A percentile compares a stretch with the other conserved stretches of the same genome.
These are phyloP conservation scores for Talaromyces adpressus DNA, from an alignment of 495 filamentous ascomycete species.

Conservation along the genomic window DNA sequence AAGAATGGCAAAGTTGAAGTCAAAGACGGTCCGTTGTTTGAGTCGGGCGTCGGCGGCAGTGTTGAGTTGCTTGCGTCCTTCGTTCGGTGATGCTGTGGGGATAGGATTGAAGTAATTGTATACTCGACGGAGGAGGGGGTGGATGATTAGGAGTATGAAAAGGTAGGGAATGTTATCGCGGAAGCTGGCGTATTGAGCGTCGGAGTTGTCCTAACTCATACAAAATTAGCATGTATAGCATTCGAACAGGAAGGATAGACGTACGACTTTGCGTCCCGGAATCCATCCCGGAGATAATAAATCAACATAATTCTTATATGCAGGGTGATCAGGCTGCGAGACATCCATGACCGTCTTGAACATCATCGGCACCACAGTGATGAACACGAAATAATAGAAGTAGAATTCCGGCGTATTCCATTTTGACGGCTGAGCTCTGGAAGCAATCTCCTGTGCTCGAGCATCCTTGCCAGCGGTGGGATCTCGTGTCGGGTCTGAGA, in stretches of 20 bases:
- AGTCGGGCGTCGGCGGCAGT: conserved; percentile 54
- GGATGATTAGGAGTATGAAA: conserved; percentile 58
- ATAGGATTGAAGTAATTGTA: conserved; percentile 46
- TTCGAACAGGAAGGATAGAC: conserved; percentile 15
- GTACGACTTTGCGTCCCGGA: conserved; percentile 82
- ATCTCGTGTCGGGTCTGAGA: conserved; percentile 25
- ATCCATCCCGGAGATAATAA: conserved; percentile 84
- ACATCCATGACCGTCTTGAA: conserved; percentile 81
- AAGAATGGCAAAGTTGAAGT: conserved; percentile 72
- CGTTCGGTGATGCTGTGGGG: conserved; percentile 7
- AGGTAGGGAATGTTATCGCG: conserved; percentile 82
- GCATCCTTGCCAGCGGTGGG: conserved; percentile 33
- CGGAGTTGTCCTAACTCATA: conserved; percentile 68
- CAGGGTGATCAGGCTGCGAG: conserved; percentile 79
- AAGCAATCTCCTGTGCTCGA: conserved; percentile 38
- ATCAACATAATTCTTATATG: conserved; percentile 65
- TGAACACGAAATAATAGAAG: conserved; percentile 69
- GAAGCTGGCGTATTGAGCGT: conserved; percentile 82
- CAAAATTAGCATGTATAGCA: neutral
- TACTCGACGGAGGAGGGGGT: conserved; percentile 66
- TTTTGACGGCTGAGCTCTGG: conserved; percentile 48
- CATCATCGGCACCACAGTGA: conserved; percentile 72
- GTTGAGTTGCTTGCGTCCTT: conserved; percentile 7
- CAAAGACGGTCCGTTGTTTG: conserved; percentile 73
- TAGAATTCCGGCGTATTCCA: conserved; percentile 88